Evolutionary conservation across 2,329 filamentous ascomycete genomes (phyloP).

Genomic region (Diplodia corticola): DNA sequence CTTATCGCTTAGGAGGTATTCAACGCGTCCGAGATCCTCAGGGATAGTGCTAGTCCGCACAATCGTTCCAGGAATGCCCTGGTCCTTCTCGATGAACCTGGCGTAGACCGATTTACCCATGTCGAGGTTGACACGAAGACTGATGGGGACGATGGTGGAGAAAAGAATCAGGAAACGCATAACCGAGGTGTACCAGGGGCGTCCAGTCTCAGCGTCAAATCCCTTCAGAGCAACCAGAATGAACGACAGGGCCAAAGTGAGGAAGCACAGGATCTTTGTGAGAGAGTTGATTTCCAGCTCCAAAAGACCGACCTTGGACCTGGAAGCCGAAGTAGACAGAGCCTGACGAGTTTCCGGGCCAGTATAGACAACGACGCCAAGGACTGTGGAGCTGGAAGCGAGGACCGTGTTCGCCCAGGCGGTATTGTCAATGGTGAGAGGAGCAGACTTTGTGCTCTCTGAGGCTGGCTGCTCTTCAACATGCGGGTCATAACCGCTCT

Average conservation of each 20-base stretch:
- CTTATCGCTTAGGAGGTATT: constrained; percentile 95
- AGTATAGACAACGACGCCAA: constrained; percentile 92
- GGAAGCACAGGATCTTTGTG: constrained; percentile 89
- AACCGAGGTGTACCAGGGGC: constrained; percentile 91
- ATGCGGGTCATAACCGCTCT: constrained; percentile 50
- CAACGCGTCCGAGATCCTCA: constrained; percentile 91
- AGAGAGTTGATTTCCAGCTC: constrained; percentile 97
- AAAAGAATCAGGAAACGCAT: constrained; percentile 98
- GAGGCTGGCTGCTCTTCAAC: constrained; percentile 24
- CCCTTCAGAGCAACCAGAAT: constrained; percentile 85
- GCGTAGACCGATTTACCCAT: constrained; percentile 97
- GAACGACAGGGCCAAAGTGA: constrained; percentile 84
- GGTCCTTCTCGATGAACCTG: constrained; percentile 88
- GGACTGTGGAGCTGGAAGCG: constrained; percentile 83
- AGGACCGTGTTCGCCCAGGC: constrained; percentile 98
- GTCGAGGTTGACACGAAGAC: constrained; percentile 91
- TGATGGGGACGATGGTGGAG: constrained; percentile 98
- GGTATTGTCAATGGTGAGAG: constrained; percentile 92
- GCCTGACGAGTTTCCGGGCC: constrained; percentile 92
- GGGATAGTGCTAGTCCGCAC: constrained; percentile 97
- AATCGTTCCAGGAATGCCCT: constrained; percentile 86
- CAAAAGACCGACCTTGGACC: constrained; percentile 89
- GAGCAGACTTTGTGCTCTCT: constrained; percentile 57
- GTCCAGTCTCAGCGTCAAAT: constrained; percentile 65
- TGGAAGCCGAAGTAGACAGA: constrained; percentile 84